Conservation (phyloP, 2,329 filamentous ascomycete species). For the Neonectria ditissima region DNA sequence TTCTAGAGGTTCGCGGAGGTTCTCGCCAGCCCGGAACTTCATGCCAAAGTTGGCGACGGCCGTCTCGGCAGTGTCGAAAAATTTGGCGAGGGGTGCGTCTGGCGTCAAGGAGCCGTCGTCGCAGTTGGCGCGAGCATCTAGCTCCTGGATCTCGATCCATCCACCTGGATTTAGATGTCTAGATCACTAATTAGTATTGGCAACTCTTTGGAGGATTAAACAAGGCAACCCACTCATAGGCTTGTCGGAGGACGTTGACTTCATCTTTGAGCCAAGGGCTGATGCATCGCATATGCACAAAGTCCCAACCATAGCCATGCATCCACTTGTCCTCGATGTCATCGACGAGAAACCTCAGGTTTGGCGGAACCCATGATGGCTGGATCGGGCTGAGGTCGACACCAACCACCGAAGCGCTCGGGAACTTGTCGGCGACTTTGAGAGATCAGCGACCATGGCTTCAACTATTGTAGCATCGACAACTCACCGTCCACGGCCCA, state of each 20-base stretch:
- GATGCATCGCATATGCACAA: slow-evolving; percentile 42
- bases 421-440: slow-evolving; percentile 42
- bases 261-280: slow-evolving; percentile 38
- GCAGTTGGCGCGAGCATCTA: slow-evolving; percentile 51
- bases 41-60: slow-evolving; percentile 49
- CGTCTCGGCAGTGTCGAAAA: slow-evolving; percentile 37
- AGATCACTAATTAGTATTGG: background rate
- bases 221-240: slow-evolving; percentile 24
- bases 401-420: slow-evolving; percentile 38
- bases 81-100: slow-evolving; percentile 47
- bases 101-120: slow-evolving; percentile 53
- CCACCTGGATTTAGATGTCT: slow-evolving; percentile 38
- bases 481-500: slow-evolving; percentile 39
- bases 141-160: slow-evolving; percentile 49
- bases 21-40: slow-evolving; percentile 45
- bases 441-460: background rate
- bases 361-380: slow-evolving; percentile 53
- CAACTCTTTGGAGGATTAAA: too few species aligned
- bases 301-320: slow-evolving; percentile 35
- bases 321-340: slow-evolving; percentile 63
- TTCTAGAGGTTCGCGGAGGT: slow-evolving; percentile 22
- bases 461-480: accelerated
- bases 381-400: slow-evolving; percentile 44
- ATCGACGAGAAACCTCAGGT: slow-evolving; percentile 54
- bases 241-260: slow-evolving; percentile 32